A percentile compares a stretch with the other conserved stretches of the same genome.
These are phyloP conservation scores for Salix exigua DNA, from an alignment of 345 rosid species.

Conservation along the genomic window DNA sequence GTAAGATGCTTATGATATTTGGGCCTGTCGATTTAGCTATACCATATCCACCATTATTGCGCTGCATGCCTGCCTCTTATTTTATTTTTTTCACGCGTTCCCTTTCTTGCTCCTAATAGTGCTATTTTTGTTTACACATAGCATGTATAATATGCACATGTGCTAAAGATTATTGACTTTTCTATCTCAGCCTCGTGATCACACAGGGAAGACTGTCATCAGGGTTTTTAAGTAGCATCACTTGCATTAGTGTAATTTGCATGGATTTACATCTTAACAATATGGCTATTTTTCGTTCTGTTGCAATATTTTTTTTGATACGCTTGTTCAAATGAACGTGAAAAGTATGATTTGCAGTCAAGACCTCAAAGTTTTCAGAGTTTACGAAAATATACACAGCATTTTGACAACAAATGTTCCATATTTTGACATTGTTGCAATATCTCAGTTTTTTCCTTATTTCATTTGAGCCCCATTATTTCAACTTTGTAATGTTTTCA, in stretches of 20 bases:
- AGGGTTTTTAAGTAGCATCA: not conserved
- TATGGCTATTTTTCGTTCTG: not conserved
- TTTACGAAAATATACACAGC: not conserved
- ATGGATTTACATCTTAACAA: not conserved
- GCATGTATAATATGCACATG: not conserved
- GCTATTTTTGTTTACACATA: not conserved
- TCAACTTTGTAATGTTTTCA: not conserved
- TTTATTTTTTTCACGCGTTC: not conserved
- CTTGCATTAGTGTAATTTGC: not conserved
- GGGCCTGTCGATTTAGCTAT: not conserved
- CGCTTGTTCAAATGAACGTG: not conserved
- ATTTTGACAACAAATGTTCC: not conserved
- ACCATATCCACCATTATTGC: not conserved
- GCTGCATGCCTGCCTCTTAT: not conserved
- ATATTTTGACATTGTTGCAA: not conserved
- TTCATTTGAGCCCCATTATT: not conserved
- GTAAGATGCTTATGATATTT: constrained; percentile 18
- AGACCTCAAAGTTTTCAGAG: not conserved
- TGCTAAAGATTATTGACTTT: not conserved
- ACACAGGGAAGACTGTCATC: not conserved
- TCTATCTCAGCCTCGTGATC: not conserved
- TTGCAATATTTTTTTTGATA: not conserved
- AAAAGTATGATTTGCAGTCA: not conserved
- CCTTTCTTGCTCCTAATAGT: not conserved
- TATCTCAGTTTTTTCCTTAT: not conserved